phyloP scores from a whole-genome alignment of 1,139 yeast species.

The Suhomyces maxii region DNA sequence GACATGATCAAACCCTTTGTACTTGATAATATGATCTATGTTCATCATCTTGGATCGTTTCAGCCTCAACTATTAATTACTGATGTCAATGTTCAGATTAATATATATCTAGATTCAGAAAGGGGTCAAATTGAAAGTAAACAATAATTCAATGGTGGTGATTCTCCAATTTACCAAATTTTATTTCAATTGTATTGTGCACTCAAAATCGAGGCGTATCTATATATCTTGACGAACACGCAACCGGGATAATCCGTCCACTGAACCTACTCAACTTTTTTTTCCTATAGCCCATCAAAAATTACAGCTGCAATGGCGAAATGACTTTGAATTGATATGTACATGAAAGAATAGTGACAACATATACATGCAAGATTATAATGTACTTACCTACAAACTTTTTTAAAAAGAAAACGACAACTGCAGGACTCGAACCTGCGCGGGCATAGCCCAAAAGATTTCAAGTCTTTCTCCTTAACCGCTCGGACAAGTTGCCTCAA shows the following conservation, averaged over 20 bases:
- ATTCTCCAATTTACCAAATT: too few relatives aligned
- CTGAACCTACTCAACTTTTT: background rate
- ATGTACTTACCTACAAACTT: too few relatives aligned
- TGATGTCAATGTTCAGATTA: background rate
- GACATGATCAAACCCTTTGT: slow-evolving; percentile 30
- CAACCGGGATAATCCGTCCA: background rate
- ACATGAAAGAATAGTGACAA: too few relatives aligned
- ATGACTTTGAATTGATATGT: too few relatives aligned
- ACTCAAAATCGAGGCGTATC: background rate
- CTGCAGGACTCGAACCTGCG: slow-evolving; percentile 63
- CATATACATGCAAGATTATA: too few relatives aligned
- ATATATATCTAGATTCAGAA: too few relatives aligned
- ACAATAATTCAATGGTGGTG: too few relatives aligned
- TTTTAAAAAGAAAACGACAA: slow-evolving; percentile 34
- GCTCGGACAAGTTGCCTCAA: slow-evolving; percentile 54
- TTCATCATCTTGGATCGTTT: slow-evolving; percentile 12
- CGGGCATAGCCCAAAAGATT: slow-evolving; percentile 60
- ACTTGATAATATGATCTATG: slow-evolving; percentile 18
- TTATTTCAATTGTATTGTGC: too few relatives aligned
- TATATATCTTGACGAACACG: background rate
- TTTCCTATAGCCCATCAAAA: too few relatives aligned
- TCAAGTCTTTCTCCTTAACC: slow-evolving; percentile 60
- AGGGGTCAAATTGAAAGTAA: too few relatives aligned
- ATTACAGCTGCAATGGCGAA: too few relatives aligned
- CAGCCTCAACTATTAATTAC: too few relatives aligned